phyloP scores from a whole-genome alignment of 2,329 filamentous ascomycete genomes.

The Dactylellina cionopaga region DNA sequence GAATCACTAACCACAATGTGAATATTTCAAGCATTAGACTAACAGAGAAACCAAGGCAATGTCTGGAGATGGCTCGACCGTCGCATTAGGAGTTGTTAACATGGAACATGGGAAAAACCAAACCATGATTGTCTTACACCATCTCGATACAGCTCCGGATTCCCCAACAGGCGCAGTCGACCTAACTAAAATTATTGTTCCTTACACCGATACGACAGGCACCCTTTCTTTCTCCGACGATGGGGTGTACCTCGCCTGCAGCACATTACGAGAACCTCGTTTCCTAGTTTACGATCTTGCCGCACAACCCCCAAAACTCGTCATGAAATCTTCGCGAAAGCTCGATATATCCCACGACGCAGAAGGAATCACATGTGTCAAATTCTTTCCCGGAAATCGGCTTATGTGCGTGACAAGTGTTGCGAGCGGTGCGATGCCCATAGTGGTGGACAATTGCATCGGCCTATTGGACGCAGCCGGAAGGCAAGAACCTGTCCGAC shows the following conservation, averaged over 20 bases:
- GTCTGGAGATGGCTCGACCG: slow-evolving; percentile 45
- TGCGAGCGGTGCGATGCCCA: slow-evolving; percentile 41
- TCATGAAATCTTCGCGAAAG: slow-evolving; percentile 53
- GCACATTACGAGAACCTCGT: slow-evolving; percentile 47
- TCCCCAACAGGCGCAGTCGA: slow-evolving; percentile 15
- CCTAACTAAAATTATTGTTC: slow-evolving; percentile 44
- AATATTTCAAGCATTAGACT: neutral
- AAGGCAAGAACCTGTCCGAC: slow-evolving; percentile 31
- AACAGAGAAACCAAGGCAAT: slow-evolving; percentile 29
- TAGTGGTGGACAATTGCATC: slow-evolving; percentile 51
- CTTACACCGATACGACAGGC: slow-evolving; percentile 42
- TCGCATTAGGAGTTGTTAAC: slow-evolving; percentile 46
- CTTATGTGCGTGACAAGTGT: slow-evolving; percentile 52
- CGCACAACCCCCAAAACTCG: slow-evolving; percentile 45
- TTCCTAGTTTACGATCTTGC: slow-evolving; percentile 51
- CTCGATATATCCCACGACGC: slow-evolving; percentile 52
- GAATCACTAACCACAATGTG: neutral
- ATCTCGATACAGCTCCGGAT: slow-evolving; percentile 40
- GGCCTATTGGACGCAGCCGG: slow-evolving; percentile 35
- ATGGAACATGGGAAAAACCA: slow-evolving; percentile 51
- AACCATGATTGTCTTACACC: slow-evolving; percentile 52
- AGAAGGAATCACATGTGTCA: slow-evolving; percentile 49
- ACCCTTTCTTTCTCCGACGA: slow-evolving; percentile 47
- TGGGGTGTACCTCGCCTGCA: slow-evolving; percentile 50
- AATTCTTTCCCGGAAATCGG: slow-evolving; percentile 51